phyloP scores from a whole-genome alignment of 1,284 basidiomycete genomes.

The Grifola frondosa region DNA sequence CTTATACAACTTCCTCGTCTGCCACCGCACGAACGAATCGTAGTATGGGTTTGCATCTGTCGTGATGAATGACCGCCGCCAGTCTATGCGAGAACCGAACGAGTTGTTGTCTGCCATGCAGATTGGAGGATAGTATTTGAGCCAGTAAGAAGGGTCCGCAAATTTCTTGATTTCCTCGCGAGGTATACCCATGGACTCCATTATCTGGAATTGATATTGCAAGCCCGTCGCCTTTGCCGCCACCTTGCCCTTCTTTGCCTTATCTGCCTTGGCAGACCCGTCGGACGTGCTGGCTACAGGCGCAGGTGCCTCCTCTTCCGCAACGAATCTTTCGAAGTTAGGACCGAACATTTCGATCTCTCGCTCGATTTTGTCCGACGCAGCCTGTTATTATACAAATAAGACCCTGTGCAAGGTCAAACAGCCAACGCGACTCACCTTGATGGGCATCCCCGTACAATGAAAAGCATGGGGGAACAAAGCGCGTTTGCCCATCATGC shows the following conservation, averaged over 20 bases:
- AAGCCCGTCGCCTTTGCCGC: conserved; percentile 92
- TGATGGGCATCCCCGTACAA: conserved; percentile 98
- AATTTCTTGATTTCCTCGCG: conserved; percentile 93
- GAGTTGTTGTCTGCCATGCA: conserved; percentile 85
- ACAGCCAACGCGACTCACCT: conserved; percentile 56
- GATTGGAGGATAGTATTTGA: conserved; percentile 95
- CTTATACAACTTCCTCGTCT: conserved; percentile 89
- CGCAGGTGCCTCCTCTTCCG: conserved; percentile 45
- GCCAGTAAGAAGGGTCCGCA: conserved; percentile 91
- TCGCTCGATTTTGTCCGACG: conserved; percentile 95
- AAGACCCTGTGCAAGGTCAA: background rate
- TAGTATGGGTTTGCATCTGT: conserved; percentile 98
- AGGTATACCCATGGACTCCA: conserved; percentile 91
- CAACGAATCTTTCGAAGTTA: conserved; percentile 79
- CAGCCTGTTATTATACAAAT: conserved; percentile 53
- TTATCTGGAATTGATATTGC: conserved; percentile 99
- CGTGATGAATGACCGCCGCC: conserved; percentile 94
- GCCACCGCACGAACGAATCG: conserved; percentile 97
- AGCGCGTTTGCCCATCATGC: conserved; percentile 93
- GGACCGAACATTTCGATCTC: conserved; percentile 96
- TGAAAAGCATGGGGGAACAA: conserved; percentile 97
- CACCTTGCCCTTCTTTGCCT: conserved; percentile 96
- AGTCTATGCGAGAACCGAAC: conserved; percentile 95
- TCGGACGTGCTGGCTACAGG: conserved; percentile 32
- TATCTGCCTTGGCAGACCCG: conserved; percentile 51